Evolutionary conservation across 2,329 filamentous ascomycete genomes (phyloP).

Genomic region (Lecanicillium sp.): DNA sequence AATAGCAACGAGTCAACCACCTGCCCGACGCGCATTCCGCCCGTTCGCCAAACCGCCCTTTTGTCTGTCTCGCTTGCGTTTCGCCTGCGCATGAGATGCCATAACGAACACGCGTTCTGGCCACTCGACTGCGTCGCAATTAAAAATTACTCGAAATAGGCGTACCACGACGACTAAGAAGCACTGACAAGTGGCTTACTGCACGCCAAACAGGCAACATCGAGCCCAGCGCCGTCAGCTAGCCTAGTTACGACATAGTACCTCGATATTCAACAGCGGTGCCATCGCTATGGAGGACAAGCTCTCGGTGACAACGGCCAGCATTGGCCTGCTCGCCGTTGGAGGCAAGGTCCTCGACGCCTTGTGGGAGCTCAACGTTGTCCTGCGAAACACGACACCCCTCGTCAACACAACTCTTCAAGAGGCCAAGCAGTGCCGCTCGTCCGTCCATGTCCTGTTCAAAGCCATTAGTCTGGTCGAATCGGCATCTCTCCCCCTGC

Average conservation of each 20-base stretch:
- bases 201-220: no score
- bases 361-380: conserved; percentile 25
- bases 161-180: no score
- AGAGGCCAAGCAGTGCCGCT: conserved; percentile 29
- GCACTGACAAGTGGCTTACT: no score
- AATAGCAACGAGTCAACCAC: no score
- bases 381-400: conserved; percentile 18
- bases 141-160: no score
- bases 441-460: conserved; percentile 27
- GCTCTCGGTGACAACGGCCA: conserved; percentile 27
- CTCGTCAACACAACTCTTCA: conserved; percentile 23
- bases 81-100: no score
- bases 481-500: conserved; percentile 23
- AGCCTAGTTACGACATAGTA: no score
- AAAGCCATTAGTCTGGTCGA: conserved; percentile 26
- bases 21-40: no score
- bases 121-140: no score
- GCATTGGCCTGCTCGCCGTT: conserved; percentile 27
- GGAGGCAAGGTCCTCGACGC: conserved; percentile 25
- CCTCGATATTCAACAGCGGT: neutral
- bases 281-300: conserved; percentile 13
- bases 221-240: no score
- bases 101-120: no score
- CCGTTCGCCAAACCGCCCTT: no score
- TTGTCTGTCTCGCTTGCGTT: neutral